phyloP scores from a whole-genome alignment of 2,329 filamentous ascomycete genomes.

The Ascochyta rabiei region DNA sequence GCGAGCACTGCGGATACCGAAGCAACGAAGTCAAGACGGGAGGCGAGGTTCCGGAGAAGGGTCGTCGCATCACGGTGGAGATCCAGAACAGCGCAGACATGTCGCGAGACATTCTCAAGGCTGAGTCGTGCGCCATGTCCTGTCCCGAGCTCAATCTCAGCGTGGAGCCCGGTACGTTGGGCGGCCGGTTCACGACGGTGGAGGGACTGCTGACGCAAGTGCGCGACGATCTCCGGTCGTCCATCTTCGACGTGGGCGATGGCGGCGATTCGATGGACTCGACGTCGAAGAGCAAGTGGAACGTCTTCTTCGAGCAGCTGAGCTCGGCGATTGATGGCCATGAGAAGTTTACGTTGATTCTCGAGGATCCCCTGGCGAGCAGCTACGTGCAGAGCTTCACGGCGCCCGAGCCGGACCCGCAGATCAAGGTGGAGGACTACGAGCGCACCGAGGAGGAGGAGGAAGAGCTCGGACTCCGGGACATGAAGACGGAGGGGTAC shows the following conservation, averaged over 20 bases:
- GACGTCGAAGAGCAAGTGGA: conserved; percentile 75
- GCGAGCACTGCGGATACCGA: conserved; percentile 89
- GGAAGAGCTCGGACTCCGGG: conserved; percentile 85
- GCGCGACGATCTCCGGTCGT: conserved; percentile 82
- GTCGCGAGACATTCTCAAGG: conserved; percentile 92
- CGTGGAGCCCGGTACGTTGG: conserved; percentile 91
- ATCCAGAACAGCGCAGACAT: conserved; percentile 76
- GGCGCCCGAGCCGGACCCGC: conserved; percentile 79
- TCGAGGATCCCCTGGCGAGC: conserved; percentile 87
- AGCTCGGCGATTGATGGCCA: conserved; percentile 80
- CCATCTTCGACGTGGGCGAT: conserved; percentile 80
- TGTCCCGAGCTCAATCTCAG: conserved; percentile 86
- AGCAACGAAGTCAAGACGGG: conserved; percentile 98
- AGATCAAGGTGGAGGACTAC: conserved; percentile 83
- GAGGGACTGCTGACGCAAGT: conserved; percentile 94
- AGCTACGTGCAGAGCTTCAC: conserved; percentile 91
- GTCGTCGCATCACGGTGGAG: conserved; percentile 79
- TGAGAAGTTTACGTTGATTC: conserved; percentile 78
- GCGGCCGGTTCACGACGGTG: conserved; percentile 94
- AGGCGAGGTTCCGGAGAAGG: conserved; percentile 85
- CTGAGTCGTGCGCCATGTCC: conserved; percentile 84
- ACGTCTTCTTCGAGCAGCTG: conserved; percentile 77
- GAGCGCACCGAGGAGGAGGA: conserved; percentile 88
- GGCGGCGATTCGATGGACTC: conserved; percentile 80
- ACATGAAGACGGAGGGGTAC: conserved; percentile 94